Conservation (phyloP, 192 early-diverging fungal genomes). For the Spizellomyces punctatus region DNA sequence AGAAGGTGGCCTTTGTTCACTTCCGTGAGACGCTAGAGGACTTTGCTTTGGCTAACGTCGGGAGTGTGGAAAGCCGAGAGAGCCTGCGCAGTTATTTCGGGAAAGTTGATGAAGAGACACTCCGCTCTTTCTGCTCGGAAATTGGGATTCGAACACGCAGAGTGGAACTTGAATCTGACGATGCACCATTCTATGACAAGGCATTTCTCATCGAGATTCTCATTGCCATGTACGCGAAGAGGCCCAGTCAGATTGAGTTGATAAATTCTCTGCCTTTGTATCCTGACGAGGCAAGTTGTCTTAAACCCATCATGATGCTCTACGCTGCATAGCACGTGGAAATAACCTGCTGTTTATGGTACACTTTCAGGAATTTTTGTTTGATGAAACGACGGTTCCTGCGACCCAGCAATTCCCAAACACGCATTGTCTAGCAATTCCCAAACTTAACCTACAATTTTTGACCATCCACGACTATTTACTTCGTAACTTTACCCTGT, state of each 20-base stretch:
- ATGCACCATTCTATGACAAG: conserved; percentile 7
- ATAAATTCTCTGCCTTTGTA: conserved; percentile 75
- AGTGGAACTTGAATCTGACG: conserved; percentile 27
- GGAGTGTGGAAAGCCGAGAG: conserved; percentile 61
- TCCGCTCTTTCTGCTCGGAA: conserved; percentile 59
- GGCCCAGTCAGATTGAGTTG: conserved; percentile 67
- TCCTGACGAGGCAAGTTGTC: conserved; percentile 60
- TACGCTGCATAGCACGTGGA: conserved; percentile 17
- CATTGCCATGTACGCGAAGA: conserved; percentile 57
- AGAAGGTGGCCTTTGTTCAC: conserved; percentile 74
- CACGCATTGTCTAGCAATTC: conserved; percentile 72
- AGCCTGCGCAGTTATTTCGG: conserved; percentile 57
- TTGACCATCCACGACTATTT: conserved; percentile 92
- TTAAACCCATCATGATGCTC: conserved; percentile 32
- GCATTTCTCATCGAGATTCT: conserved; percentile 64
- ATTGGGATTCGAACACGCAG: conserved; percentile 65
- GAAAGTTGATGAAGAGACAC: conserved; percentile 41
- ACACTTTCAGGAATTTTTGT: conserved; percentile 56
- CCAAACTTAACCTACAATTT: conserved; percentile 93
- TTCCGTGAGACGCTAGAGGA: conserved; percentile 71
- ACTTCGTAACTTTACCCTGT: conserved; percentile 79
- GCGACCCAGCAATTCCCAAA: conserved; percentile 49
- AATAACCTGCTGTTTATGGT: conserved; percentile 10
- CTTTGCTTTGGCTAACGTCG: conserved; percentile 73
- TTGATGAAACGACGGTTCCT: conserved; percentile 66